Evolutionary conservation across 2,329 filamentous ascomycete genomes (phyloP).

Genomic region (Colletotrichum orchidophilum): DNA sequence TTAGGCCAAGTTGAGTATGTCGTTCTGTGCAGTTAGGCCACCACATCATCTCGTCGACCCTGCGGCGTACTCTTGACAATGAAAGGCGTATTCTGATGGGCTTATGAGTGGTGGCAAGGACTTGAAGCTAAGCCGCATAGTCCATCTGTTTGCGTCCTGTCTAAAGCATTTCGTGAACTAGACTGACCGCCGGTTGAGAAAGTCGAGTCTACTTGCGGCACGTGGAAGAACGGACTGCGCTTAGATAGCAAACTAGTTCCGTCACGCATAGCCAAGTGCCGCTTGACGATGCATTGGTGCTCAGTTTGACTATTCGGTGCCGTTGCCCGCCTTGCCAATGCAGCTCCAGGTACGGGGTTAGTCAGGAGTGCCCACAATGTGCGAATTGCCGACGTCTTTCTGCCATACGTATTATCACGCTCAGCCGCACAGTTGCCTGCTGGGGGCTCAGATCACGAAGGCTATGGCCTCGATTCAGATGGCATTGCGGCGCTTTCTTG

Average conservation of each 20-base stretch:
- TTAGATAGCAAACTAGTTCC: background rate
- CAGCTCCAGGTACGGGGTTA: background rate
- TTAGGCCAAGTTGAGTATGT: background rate
- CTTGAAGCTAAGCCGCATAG: background rate
- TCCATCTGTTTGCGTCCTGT: background rate
- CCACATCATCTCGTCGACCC: background rate
- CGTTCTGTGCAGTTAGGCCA: background rate
- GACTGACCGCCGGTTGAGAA: background rate
- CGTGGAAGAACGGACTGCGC: background rate
- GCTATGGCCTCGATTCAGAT: conserved; percentile 23
- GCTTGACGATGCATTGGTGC: background rate
- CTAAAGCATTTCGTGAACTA: background rate
- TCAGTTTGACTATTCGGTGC: background rate
- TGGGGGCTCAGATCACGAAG: background rate
- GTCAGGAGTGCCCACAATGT: background rate
- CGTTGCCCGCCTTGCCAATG: background rate
- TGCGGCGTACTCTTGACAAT: background rate
- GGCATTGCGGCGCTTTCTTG: conserved; percentile 18
- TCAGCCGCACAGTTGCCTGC: background rate
- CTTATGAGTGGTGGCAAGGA: background rate
- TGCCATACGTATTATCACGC: background rate
- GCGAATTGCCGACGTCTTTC: background rate
- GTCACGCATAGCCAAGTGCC: background rate
- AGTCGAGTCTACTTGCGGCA: background rate
- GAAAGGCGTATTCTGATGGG: background rate